Base-by-base conservation (phyloP, 441 rosid genomes). In the Cnidoscolus chayamansa region DNA sequence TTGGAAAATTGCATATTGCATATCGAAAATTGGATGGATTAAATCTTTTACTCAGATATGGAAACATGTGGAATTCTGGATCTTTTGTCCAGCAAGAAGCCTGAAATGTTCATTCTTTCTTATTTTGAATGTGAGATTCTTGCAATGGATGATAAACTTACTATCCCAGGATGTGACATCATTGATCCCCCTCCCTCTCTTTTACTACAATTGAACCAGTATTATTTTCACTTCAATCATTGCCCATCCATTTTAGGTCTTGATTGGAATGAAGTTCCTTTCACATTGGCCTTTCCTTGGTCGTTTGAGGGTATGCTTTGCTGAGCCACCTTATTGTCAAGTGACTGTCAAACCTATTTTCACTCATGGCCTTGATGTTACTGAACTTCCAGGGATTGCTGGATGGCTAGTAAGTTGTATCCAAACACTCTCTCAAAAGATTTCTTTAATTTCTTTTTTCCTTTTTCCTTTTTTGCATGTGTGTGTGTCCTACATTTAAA, bases 301-400 rank as follows among this genome's bases (percentile, higher is more conserved):
- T 63, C 98, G 99, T 62, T 49, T 95, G 79, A 86, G 94, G 51
- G 84, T 95, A 47, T 95, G 99, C 86, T 95, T 95, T 82, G 88
- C 90, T n/a, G 99, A 92, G 86, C 99, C 97, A 53, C 99, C 99
- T 2, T 91, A 92, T 78, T 87, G 91, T 74, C 97, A 90, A 78
- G 87, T 92, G 96, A 89, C 88, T 7, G 96, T 90, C 65, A 95
- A 91, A 78, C 98, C 98, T 65, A 50, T 95, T 59, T 82, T 75
- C 69, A 77, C 86, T 57, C 96, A 82, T 74, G 98, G 99, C 61
- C 68, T 92, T 74, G 93, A 92, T 84, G 97, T 95, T 63, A 74
- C 98, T 66, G 97, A 80, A 68, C 82, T 95, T 84, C 99, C 99
- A 48, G 97, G 97, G 72, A 89, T 95, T 71, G 98, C 94, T 66